phyloP scores from a whole-genome alignment of 495 filamentous ascomycete genomes.

The Cercophora scortea region DNA sequence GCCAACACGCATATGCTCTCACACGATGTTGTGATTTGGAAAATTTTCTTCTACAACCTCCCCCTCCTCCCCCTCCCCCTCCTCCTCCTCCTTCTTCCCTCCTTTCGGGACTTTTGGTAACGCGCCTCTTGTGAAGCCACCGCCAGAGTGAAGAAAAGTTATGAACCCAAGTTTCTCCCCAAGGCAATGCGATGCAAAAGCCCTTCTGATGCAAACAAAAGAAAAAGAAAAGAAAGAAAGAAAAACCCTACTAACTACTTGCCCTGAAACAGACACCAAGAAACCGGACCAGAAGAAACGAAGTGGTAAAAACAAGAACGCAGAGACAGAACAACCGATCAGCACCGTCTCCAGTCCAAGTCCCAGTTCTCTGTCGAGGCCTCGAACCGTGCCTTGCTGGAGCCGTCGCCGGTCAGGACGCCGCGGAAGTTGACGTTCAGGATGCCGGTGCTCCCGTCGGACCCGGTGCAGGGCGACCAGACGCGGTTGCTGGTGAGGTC shows the following conservation, averaged over 20 bases:
- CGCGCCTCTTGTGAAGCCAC: no score
- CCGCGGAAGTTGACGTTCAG: conserved; percentile 40
- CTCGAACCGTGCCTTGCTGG: conserved; percentile 29
- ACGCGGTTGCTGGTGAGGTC: conserved; percentile 18
- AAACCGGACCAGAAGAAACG: not conserved
- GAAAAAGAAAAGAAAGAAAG: not conserved
- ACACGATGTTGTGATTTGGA: no score
- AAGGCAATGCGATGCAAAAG: no score
- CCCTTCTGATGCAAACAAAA: not conserved
- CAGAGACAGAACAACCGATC: not conserved
- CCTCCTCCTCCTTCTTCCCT: no score
- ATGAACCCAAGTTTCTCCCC: no score
- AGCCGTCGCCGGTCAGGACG: conserved; percentile 22
- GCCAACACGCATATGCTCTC: no score
- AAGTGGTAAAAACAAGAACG: not conserved
- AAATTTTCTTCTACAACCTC: no score
- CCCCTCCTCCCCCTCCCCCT: no score
- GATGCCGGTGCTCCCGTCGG: conserved; percentile 28
- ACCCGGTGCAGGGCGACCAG: conserved; percentile 32
- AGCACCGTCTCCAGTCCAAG: conserved; percentile 36
- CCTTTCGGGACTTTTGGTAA: no score
- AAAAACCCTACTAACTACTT: not conserved
- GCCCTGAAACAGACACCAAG: not conserved
- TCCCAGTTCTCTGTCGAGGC: conserved; percentile 32
- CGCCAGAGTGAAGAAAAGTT: no score